Evolutionary conservation across 139 green algal genomes (phyloP), one percentile per base, ranked within the genome.

Genomic region (Trebouxia sp.): DNA sequence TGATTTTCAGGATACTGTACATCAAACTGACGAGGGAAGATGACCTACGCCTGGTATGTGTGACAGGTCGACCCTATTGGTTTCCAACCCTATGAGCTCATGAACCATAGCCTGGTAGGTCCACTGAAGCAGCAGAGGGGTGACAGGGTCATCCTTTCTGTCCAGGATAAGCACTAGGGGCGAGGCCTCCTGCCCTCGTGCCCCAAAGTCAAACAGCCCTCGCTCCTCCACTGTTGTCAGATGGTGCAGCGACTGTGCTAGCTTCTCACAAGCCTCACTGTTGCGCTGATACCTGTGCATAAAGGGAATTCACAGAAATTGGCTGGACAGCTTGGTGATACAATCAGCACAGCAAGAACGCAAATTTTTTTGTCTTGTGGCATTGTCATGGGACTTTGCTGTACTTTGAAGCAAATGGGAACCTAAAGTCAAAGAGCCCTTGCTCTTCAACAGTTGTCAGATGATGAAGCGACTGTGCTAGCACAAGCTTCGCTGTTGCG

Each of bases 41-140:
- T 17, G 28, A 10, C 79, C 42, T 47, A 85, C 70, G 65, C 83
- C 86, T 22, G 81, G 76, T 32, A 84, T 80, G 9, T 85, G 67
- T 26, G 35, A 67, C n/a, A 92, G 69, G 43, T 87, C 62, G 0
- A 88, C 83, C 4, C 79, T 58, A 47, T 93, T 93, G 39, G 15
- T 87, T 5, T 75, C 24, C 14, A 97, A 87, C n/a, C 93, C 93
- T 3, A 98, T 41, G n/a, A 98, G 87, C 87, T 98, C 93, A 75
- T 98, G 94, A 9, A 96, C 87, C 94, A 98, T 98, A 58, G 94
- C 94, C 79, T 95, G 89, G 78, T 93, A 94, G 0, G 91, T 92
- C 87, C 88, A 93, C 80, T 91, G 85, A 43, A 82, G 53, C 50
- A 98, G 92, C 62, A 98, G 88, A 4, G 94, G 94, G 0, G 94